Evolutionary conservation across 352 stramenopile species (phyloP).

Genomic region (Pythium monospermum): DNA sequence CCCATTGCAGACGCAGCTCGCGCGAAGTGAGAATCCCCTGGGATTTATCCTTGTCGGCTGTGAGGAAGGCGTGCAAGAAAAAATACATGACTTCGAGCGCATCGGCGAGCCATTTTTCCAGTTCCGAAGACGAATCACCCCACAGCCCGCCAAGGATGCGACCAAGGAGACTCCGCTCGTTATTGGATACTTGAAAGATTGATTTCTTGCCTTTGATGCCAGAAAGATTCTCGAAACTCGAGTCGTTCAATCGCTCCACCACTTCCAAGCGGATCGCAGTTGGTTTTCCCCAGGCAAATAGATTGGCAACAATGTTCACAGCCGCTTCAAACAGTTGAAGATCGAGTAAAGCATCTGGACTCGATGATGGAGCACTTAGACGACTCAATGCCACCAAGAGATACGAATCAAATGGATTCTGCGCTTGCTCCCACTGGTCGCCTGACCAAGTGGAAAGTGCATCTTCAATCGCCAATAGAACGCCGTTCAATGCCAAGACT

Average conservation of each 20-base stretch:
- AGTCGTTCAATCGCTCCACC: conserved; percentile 1
- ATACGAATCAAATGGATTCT: not conserved
- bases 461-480: conserved; percentile 6
- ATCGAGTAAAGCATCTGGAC: not conserved
- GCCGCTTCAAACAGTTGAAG: conserved; percentile 6
- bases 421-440: conserved; percentile 1
- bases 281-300: conserved; percentile 10
- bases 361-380: not conserved
- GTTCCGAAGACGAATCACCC: not conserved
- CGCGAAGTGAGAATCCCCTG: conserved; percentile 1
- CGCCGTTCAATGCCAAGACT: conserved; percentile 10
- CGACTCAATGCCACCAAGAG: not conserved
- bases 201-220: not conserved
- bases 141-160: conserved; percentile 1
- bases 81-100: conserved; percentile 11
- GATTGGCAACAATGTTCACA: conserved; percentile 9
- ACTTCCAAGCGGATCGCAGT: conserved; percentile 6
- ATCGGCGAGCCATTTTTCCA: conserved; percentile 12
- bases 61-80: conserved; percentile 1
- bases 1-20: conserved; percentile 6
- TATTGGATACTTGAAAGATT: conserved; percentile 11
- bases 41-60: not conserved
- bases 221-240: conserved; percentile 10
- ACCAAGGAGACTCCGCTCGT: conserved; percentile 13
- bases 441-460: conserved; percentile 7